These are phyloP conservation scores for Mycosphaerella arachidis DNA, from an alignment of 2,329 filamentous ascomycete species.

Conservation along the genomic window DNA sequence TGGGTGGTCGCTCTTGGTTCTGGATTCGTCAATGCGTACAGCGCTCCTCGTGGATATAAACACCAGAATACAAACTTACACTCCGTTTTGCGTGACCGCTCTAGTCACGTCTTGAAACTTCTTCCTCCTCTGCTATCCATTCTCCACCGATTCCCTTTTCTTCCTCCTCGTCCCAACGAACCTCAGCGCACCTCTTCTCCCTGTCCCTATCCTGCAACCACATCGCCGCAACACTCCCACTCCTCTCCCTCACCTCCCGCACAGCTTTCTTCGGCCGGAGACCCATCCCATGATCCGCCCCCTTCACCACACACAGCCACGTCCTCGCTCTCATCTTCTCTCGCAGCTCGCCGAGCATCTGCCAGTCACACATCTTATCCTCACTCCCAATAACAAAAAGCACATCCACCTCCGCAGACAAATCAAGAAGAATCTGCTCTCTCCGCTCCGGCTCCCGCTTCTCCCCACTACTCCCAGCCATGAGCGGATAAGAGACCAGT, in stretches of 20 bases:
- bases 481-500: conserved; percentile 41
- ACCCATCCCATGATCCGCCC: conserved; percentile 26
- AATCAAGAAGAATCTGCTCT: conserved; percentile 37
- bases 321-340: conserved; percentile 36
- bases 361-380: conserved; percentile 36
- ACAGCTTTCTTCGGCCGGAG: conserved; percentile 5
- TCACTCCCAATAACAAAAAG: conserved; percentile 39
- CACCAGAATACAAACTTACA: background rate
- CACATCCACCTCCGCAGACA: conserved; percentile 31
- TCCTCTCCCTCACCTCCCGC: conserved; percentile 9
- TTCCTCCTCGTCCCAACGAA: conserved; percentile 10
- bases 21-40: background rate
- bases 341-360: conserved; percentile 29
- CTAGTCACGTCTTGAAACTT: too few species aligned
- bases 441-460: conserved; percentile 28
- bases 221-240: conserved; percentile 12
- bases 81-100: background rate
- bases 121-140: background rate
- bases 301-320: conserved; percentile 36
- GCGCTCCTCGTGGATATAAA: background rate
- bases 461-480: conserved; percentile 30
- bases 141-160: conserved; percentile 2
- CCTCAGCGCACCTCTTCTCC: background rate
- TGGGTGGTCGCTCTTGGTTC: background rate
- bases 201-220: conserved; percentile 11